Evolutionary conservation across 2,329 filamentous ascomycete genomes (phyloP).

Genomic region (Raffaelea ambrosiae): DNA sequence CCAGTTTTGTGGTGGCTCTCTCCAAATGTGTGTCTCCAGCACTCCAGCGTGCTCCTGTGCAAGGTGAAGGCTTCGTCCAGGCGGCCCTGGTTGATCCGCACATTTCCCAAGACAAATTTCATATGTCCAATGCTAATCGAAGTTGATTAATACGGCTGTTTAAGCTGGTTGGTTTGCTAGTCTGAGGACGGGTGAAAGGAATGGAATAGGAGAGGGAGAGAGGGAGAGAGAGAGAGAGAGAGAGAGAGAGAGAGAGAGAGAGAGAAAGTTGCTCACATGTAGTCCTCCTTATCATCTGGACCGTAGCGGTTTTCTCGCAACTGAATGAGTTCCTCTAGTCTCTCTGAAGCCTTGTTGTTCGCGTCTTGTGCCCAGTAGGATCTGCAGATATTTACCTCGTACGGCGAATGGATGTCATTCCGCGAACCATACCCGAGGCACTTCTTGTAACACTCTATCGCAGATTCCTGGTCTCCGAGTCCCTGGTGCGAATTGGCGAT

Average conservation of each 20-base stretch:
- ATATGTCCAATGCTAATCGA: neutral
- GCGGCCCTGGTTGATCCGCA: neutral
- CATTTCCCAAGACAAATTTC: neutral
- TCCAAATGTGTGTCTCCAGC: neutral
- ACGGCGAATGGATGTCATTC: neutral
- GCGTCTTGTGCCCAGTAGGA: neutral
- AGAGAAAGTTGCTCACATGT: neutral
- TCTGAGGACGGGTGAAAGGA: neutral
- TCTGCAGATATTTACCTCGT: neutral
- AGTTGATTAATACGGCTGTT: neutral
- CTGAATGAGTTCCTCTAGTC: neutral
- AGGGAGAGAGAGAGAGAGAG: too few species aligned
- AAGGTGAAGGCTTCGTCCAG: neutral
- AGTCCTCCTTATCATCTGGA: neutral
- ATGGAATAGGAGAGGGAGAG: too few species aligned
- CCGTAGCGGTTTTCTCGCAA: neutral
- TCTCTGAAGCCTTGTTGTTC: neutral
- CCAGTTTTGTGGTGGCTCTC: neutral
- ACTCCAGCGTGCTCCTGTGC: neutral
- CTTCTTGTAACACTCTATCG: neutral
- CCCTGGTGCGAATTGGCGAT: neutral
- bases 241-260: too few species aligned
- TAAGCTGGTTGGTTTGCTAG: neutral
- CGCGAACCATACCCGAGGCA: neutral
- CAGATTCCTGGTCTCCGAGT: neutral